These are phyloP conservation scores for Candida namnaoensis DNA, from an alignment of 805 yeast species.

Conservation along the genomic window DNA sequence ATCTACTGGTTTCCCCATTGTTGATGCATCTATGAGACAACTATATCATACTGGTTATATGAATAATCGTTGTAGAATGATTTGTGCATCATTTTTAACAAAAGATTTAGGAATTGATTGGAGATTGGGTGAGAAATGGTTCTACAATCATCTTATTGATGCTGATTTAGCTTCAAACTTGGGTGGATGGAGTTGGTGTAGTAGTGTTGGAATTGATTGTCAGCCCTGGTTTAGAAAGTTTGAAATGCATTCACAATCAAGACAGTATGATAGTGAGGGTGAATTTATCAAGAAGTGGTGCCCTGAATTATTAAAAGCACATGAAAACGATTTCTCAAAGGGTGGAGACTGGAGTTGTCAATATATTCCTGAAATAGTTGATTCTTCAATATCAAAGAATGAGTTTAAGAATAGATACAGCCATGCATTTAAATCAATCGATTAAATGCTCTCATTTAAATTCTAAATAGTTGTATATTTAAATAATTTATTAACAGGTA, in stretches of 20 bases:
- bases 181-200: constrained; percentile 52
- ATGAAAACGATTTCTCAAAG: no score
- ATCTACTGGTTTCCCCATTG: constrained; percentile 44
- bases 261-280: constrained; percentile 39
- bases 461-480: no score
- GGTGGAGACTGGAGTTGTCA: no score
- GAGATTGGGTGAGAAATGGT: constrained; percentile 46
- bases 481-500: no score
- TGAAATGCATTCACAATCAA: constrained; percentile 42
- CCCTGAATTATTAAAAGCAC: constrained; percentile 28
- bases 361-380: no score
- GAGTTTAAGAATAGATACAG: no score
- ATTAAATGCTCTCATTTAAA: no score
- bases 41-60: constrained; percentile 42
- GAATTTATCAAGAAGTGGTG: constrained; percentile 39
- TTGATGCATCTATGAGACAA: constrained; percentile 52
- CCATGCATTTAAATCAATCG: no score
- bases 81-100: constrained; percentile 40
- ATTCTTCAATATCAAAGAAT: no score
- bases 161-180: constrained; percentile 46
- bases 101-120: constrained; percentile 45
- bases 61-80: constrained; percentile 47
- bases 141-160: constrained; percentile 38
- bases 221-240: constrained; percentile 51
- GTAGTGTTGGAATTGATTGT: constrained; percentile 43